A percentile compares a stretch with the other conserved stretches of the same genome.
Evolutionary conservation across 805 yeast genomes (phyloP).

Genomic region (Metschnikowia anglica): DNA sequence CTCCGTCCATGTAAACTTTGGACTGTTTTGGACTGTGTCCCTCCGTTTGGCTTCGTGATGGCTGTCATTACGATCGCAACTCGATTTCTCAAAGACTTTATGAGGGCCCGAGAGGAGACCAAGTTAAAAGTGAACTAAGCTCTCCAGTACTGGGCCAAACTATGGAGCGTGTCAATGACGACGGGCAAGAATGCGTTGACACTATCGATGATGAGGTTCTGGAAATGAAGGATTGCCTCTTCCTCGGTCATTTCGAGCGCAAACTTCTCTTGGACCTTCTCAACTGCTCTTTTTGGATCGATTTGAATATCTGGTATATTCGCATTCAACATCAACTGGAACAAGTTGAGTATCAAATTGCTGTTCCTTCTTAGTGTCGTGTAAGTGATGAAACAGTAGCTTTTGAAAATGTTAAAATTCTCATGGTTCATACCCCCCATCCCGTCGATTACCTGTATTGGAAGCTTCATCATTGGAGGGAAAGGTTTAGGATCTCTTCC

Average conservation of each 20-base stretch:
- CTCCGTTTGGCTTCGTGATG: constrained; percentile 37
- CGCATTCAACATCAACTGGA: constrained; percentile 91
- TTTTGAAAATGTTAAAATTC: constrained; percentile 82
- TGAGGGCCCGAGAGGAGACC: background rate
- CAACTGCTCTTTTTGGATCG: constrained; percentile 83
- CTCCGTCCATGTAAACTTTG: constrained; percentile 30
- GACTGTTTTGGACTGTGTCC: constrained; percentile 35
- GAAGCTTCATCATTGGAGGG: constrained; percentile 97
- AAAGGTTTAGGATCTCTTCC: constrained; percentile 98
- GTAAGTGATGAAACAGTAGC: constrained; percentile 92
- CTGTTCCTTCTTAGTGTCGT: constrained; percentile 87
- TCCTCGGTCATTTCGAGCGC: constrained; percentile 92
- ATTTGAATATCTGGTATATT: constrained; percentile 85
- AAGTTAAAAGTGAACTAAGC: constrained; percentile 46
- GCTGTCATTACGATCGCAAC: constrained; percentile 9
- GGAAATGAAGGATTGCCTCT: constrained; percentile 94
- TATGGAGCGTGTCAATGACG: constrained; percentile 91
- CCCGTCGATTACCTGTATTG: constrained; percentile 94
- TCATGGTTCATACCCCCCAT: constrained; percentile 92
- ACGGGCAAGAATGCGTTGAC: constrained; percentile 92
- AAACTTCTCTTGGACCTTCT: constrained; percentile 91
- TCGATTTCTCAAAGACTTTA: constrained; percentile 6
- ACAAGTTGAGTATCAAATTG: constrained; percentile 82
- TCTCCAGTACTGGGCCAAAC: constrained; percentile 97
- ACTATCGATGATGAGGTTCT: constrained; percentile 88